Evolutionary conservation across 1,284 basidiomycete species (phyloP), one percentile per base, ranked within the genome.

Genomic region (Nidula niveotomentosa): DNA sequence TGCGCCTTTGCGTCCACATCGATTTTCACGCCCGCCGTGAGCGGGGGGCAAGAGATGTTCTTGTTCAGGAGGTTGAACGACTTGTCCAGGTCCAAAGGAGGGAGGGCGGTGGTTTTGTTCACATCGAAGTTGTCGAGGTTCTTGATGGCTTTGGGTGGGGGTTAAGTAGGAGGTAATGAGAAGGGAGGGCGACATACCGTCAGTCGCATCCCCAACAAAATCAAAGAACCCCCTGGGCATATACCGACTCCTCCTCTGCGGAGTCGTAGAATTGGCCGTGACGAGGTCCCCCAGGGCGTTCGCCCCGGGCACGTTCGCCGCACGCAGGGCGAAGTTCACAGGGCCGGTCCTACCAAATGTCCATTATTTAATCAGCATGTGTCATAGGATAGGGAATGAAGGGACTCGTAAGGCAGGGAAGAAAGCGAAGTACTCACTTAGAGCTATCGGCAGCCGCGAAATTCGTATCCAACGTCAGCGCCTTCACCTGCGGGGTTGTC

Each of bases 381-480:
- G 39, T 12, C 12, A n/a, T 10, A 18, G 36, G 10, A 41, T 51
- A 18, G 51, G 1, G 13, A 49, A 36, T 5, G 8, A 43, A 35
- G 36, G 43, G 12, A 30, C 8, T 36, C 9, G 36, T 6, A 48
- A 8, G n/a, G 6, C 33, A 17, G 48, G 34, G 10, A 15, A 0
- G 18, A 9, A 17, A 10, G 8, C 17, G 17, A 18, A 3, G 9
- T 3, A 56, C 63, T 47, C 61, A 71, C 72, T 62, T 62, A 17
- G 63, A 56, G n/a, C 67, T 60, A 54, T 76, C 70, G 9, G 70
- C 64, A 4, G 68, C 66, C 13, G 56, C 61, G 56, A 78, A 83
- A 51, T 77, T 64, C 1, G 75, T 78, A 57, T 78, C 75, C 7
- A 85, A 60, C 4, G 64, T 53, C 5, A 83, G 67, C 1, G 71